A percentile compares a stretch with the other conserved stretches of the same genome.
phyloP scores from a whole-genome alignment of 2,329 filamentous ascomycete species.

The Dactylellina drechsleri region DNA sequence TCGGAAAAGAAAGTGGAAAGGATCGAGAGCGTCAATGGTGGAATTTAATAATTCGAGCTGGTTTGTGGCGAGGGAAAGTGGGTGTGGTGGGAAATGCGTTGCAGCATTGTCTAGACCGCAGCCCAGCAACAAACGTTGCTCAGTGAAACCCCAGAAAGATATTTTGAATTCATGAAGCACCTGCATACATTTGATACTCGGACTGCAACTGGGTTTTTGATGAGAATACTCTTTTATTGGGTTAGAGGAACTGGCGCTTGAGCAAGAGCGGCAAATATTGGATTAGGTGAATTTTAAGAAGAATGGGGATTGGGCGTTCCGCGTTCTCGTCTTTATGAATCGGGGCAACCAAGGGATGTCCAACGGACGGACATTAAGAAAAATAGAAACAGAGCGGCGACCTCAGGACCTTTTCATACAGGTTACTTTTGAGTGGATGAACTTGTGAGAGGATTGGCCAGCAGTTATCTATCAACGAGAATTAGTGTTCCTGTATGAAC shows the following conservation, averaged over 20 bases:
- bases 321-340: conserved; percentile 37
- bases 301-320: conserved; percentile 50
- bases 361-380: conserved; percentile 8
- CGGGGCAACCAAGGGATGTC: conserved; percentile 21
- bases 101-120: conserved; percentile 7
- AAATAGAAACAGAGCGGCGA: neutral
- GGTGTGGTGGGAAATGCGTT: conserved; percentile 46
- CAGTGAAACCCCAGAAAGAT: neutral
- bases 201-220: neutral
- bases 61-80: neutral
- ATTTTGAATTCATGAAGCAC: neutral
- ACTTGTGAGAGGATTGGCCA: conserved; percentile 12
- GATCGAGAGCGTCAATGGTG: conserved; percentile 12
- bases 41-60: neutral
- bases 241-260: conserved; percentile 24
- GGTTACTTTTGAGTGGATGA: neutral
- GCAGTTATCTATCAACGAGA: conserved; percentile 20
- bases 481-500: too few relatives aligned
- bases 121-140: conserved; percentile 13
- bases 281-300: conserved; percentile 44
- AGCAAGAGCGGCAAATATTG: conserved; percentile 21
- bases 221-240: neutral
- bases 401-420: too few relatives aligned
- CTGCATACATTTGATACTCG: conserved; percentile 14
- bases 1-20: neutral